Evolutionary conservation across 352 stramenopile genomes (phyloP), one percentile per base, ranked within the genome.

Genomic region (Pythium brachiatum): DNA sequence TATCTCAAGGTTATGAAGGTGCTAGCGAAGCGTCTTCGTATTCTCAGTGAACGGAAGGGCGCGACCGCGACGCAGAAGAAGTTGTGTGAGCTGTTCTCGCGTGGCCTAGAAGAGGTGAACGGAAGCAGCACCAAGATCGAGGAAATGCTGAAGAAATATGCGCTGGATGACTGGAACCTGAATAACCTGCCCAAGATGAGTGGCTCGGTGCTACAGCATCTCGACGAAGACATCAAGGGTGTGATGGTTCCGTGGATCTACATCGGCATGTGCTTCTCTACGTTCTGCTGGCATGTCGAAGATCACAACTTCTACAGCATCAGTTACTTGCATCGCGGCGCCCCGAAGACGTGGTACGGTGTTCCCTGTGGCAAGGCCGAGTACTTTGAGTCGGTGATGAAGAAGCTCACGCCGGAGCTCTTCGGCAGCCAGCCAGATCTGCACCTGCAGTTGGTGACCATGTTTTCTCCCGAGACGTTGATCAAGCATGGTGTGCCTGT

Each of bases 161-260:
- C 83, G 0, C 34, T 74, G 20, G 86, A 96, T 46, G 82, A 81
- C 31, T 99, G 97, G 97, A 99, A 99, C 74, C 81, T 99, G 18
- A 99, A 99, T 78, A 99, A 99, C 64, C 87, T 99, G 56, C 96
- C 97, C 0, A 97, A 97, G 54, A 75, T 97, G 43, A 81, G 84
- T 13, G 91, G 93, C 0, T 98, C 90, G 15, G 85, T 99, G 25
- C 83, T 99, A 23, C 85, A 97, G 44, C 89, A 99, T 72, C 74
- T 99, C 12, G 93, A 98, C 48, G 94, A 98, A 66, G 92, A 98
- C 46, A 98, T 99, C 57, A 98, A 98, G 69, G 97, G 97, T 0
- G 96, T 99, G 12, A 99, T 99, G 82, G 89, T 99, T 20, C 97
- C 97, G n/a, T 99, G 97, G 97, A 83, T 99, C 56, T 99, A 99